Evolutionary conservation across 768 basidiomycete genomes (phyloP).

Genomic region (Xerocomellus dryophilus): DNA sequence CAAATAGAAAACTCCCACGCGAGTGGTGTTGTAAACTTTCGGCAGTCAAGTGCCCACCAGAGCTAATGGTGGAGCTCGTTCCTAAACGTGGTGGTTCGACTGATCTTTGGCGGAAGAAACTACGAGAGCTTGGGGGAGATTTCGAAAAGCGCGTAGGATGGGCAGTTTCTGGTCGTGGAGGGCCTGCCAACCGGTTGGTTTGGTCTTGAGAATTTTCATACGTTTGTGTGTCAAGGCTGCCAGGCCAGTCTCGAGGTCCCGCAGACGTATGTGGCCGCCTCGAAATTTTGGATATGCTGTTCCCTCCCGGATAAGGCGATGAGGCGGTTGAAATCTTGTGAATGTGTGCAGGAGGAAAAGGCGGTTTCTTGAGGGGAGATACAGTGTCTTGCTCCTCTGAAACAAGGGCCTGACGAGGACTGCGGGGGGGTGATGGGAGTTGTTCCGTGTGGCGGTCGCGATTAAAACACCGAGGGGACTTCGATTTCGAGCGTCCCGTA

Average conservation of each 20-base stretch:
- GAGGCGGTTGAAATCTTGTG: slow-evolving; percentile 32
- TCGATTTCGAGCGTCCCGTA: slow-evolving; percentile 49
- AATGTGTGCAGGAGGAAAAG: slow-evolving; percentile 16
- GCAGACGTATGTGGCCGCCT: slow-evolving; percentile 72
- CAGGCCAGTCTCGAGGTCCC: slow-evolving; percentile 59
- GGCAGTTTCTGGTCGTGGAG: slow-evolving; percentile 30
- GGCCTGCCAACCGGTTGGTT: slow-evolving; percentile 13
- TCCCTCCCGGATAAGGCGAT: slow-evolving; percentile 29
- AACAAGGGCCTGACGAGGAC: slow-evolving; percentile 16
- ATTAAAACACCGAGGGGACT: slow-evolving; percentile 50
- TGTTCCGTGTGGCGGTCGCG: slow-evolving; percentile 30
- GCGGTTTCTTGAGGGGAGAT: slow-evolving; percentile 1
- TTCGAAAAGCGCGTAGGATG: slow-evolving; percentile 15
- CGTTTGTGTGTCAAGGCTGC: slow-evolving; percentile 22
- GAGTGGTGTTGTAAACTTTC: slow-evolving; percentile 20
- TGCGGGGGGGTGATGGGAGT: slow-evolving; percentile 42
- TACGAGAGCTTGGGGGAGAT: slow-evolving; percentile 8
- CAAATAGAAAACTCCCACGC: slow-evolving; percentile 19
- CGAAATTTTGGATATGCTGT: slow-evolving; percentile 30
- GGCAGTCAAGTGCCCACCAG: slow-evolving; percentile 43
- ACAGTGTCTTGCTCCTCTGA: slow-evolving; percentile 9
- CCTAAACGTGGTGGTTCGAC: slow-evolving; percentile 30
- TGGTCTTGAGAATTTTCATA: slow-evolving; percentile 14
- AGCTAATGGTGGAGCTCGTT: slow-evolving; percentile 35
- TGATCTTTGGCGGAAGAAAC: slow-evolving; percentile 23